Evolutionary conservation across 306 rosid genomes (phyloP), one percentile per base, ranked within the genome.

Genomic region (Senna tora): DNA sequence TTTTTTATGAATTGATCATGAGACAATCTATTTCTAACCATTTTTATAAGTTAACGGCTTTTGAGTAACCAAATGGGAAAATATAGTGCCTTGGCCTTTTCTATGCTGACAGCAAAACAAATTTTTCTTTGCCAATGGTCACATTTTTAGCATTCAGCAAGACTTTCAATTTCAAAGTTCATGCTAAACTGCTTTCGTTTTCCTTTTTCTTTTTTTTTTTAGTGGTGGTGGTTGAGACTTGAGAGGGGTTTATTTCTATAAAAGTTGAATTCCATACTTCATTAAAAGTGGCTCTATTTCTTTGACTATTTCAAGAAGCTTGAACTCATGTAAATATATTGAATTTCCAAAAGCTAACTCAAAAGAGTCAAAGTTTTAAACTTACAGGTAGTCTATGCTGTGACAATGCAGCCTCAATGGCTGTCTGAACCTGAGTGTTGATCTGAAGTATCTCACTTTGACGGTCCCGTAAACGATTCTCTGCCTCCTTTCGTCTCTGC

Each of bases 331-430:
- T 53, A 30, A 14, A 59, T 38, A 49, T 73, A 50, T 22, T 45
- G 42, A 49, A 73, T 5, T 52, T 32, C 17, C 53, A 43, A 36
- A 65, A 15, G 66, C 46, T 39, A 9, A n/a, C 65, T 42, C 3
- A 76, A n/a, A n/a, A n/a, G n/a, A n/a, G n/a, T n/a, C n/a, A n/a
- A n/a, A 41, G 19, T 45, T 58, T 49, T 68, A 49, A 39, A 69
- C 86, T 82, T 53, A 82, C 86, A 6, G 70, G 67, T 51, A 25
- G 56, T 46, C 16, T 34, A 64, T 68, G 67, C 63, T 69, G 74
- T 4, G 73, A 62, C 53, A 82, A 30, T n/a, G 82, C 82, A 61
- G 85, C 38, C 50, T 82, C 80, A 62, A 77, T 74, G 52, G 86
- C 67, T 9, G 77, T 64, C 71, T 82, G 82, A 58, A 82, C 82